Base-by-base conservation (phyloP, 441 rosid species). In the California macrophylla region DNA sequence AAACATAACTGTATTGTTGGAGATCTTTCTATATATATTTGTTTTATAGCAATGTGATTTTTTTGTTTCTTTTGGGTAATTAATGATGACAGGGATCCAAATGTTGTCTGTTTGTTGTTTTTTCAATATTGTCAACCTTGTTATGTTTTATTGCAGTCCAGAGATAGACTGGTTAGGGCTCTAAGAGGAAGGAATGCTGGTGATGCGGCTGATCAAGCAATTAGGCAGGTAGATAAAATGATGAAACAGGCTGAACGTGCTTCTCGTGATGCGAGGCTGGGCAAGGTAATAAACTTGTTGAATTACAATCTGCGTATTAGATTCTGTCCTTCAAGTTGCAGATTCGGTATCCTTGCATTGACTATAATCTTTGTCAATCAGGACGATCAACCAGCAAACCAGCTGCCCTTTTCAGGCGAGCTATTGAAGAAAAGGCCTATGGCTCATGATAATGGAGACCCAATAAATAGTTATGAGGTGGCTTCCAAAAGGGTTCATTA, bases 121-220 rank as follows among this genome's bases (percentile, higher is more conserved):
- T 74, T 70, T 68, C 38, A 69, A 61, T 68, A 60, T 67, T 83
- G 76, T 75, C 69, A 18, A 18, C 54, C 40, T 40, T 45, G 26
- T 71, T 76, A 54, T 64, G 74, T 74, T 78, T 69, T 13, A 20
- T 74, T 79, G 30, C 89, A 96, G 99, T 88, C 98, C 60, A 88
- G 98, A 77, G 99, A 96, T 71, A 89, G 71, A 81, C 78, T 96
- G 81, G 78, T 91, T 66, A 79, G 87, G 89, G 93, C 86, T 73
- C 79, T 96, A 69, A 90, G 94, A 75, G 84, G 87, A 69, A 82
- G 93, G 93, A 93, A 89, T 85, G 96, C 97, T 75, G 94, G 93
- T 72, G 97, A 96, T 83, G 97, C 92, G 38, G 99, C 96, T 58
- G 98, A 96, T 78, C 98, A 93, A 80, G 98, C 84, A 74, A 82